Evolutionary conservation across 1,139 yeast species (phyloP).

Genomic region (Candida neerlandica): DNA sequence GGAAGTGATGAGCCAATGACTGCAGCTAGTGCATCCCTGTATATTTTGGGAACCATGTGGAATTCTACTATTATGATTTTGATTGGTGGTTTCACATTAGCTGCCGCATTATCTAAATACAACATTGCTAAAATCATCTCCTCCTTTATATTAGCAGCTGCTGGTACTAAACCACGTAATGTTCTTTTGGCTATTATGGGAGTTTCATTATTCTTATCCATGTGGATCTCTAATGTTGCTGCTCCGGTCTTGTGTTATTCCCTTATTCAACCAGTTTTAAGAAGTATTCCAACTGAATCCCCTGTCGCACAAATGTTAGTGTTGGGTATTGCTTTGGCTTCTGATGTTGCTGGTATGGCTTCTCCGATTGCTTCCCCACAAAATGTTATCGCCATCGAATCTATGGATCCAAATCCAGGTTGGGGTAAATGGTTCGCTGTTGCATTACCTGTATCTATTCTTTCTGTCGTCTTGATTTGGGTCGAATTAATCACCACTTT

Average conservation of each 20-base stretch:
- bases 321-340: slow-evolving; percentile 87
- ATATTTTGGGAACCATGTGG: slow-evolving; percentile 89
- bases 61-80: slow-evolving; percentile 86
- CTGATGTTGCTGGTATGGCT: slow-evolving; percentile 94
- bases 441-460: slow-evolving; percentile 73
- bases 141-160: slow-evolving; percentile 74
- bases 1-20: slow-evolving; percentile 54
- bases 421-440: slow-evolving; percentile 96
- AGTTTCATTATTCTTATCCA: slow-evolving; percentile 81
- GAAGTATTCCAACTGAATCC: slow-evolving; percentile 78
- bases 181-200: slow-evolving; percentile 80
- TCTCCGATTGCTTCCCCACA: slow-evolving; percentile 97
- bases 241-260: slow-evolving; percentile 93
- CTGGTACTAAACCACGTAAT: slow-evolving; percentile 82
- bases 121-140: slow-evolving; percentile 85
- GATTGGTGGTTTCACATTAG: slow-evolving; percentile 90
- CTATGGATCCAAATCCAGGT: slow-evolving; percentile 87
- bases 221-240: slow-evolving; percentile 97
- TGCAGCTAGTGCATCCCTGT: slow-evolving; percentile 72
- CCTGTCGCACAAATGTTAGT: slow-evolving; percentile 82
- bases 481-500: slow-evolving; percentile 66
- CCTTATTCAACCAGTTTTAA: slow-evolving; percentile 81
- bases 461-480: slow-evolving; percentile 72
- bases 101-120: slow-evolving; percentile 90
- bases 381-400: slow-evolving; percentile 83